Evolutionary conservation across 2,329 filamentous ascomycete species (phyloP), one percentile per base, ranked within the genome.

Genomic region (Rhinocladiella similis): DNA sequence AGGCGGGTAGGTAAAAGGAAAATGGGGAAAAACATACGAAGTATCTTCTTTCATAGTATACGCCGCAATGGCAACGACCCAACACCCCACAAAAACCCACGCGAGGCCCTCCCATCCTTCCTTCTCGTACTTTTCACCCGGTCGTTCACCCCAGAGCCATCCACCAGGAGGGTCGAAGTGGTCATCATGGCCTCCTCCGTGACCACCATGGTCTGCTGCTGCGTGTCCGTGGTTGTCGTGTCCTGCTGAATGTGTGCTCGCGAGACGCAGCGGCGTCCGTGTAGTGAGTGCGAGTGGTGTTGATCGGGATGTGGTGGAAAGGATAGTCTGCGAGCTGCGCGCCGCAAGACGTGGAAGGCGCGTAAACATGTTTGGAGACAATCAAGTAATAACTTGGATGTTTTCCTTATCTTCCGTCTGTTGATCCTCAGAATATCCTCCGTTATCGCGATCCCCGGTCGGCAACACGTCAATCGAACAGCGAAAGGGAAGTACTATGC

Each of bases 11-110:
- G 35, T 14, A 9, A 4, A 49, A 45, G 47, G 29, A 20, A 42
- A 53, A 50, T 49, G 50, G 58, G 47, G 46, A 42, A 49, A 33
- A 59, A 91, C 92, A 79, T 82, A 99, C 94, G 91, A 96, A 63
- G 93, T 97, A 82, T 99, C 94, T 51, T 94, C 94, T 86, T 97
- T 97, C 74, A 94, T 97, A 61, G 90, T 91, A 77, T 96, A 91
- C 64, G 89, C 90, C 64, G 97, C 80, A 60, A 83, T 85, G 53
- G 86, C 87, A 63, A 91, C 80, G 25, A 85, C 76, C 69, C 96
- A 76, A 69, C 86, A 88, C 53, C 90, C 90, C 72, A 87, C 89
- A 75, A 96, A 91, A 25, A 62, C 36, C 45, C 48, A 61, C 19
- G 58, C 54, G 14, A 60, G 38, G 2, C 50, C 47, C 82, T 99